These are phyloP conservation scores for Saccharomycopsis fibuligera DNA, from an alignment of 805 yeast genomes.

Conservation along the genomic window DNA sequence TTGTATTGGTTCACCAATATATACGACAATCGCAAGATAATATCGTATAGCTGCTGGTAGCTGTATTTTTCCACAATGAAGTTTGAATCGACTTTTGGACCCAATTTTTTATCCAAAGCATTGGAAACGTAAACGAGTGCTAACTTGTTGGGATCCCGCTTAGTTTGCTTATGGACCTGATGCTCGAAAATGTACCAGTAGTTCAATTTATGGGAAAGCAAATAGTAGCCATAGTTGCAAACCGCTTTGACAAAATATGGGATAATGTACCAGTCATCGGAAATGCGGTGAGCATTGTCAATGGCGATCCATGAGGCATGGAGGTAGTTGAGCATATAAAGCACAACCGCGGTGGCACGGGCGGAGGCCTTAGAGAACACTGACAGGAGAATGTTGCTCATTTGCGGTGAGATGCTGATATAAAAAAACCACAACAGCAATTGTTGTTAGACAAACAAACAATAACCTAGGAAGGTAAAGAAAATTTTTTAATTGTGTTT, in stretches of 20 bases:
- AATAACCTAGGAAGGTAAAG: too few relatives aligned
- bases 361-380: not conserved
- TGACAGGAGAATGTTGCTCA: too few relatives aligned
- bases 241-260: constrained; percentile 20
- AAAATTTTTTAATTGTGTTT: too few relatives aligned
- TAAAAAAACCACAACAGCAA: too few relatives aligned
- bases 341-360: not conserved
- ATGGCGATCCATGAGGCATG: not conserved
- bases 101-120: constrained; percentile 26
- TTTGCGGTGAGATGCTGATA: too few relatives aligned
- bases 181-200: constrained; percentile 67
- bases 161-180: too few relatives aligned
- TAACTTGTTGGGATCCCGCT: constrained; percentile 35
- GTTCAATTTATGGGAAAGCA: constrained; percentile 35
- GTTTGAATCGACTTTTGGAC: constrained; percentile 31
- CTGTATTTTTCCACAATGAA: constrained; percentile 61
- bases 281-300: not conserved
- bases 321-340: not conserved
- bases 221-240: constrained; percentile 32
- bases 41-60: constrained; percentile 60
- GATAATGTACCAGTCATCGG: constrained; percentile 14
- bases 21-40: constrained; percentile 59
- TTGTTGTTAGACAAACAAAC: too few relatives aligned
- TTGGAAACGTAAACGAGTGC: constrained; percentile 50
- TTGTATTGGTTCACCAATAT: constrained; percentile 59